Evolutionary conservation across 306 rosid species (phyloP).

Genomic region (Vicia sativa): DNA sequence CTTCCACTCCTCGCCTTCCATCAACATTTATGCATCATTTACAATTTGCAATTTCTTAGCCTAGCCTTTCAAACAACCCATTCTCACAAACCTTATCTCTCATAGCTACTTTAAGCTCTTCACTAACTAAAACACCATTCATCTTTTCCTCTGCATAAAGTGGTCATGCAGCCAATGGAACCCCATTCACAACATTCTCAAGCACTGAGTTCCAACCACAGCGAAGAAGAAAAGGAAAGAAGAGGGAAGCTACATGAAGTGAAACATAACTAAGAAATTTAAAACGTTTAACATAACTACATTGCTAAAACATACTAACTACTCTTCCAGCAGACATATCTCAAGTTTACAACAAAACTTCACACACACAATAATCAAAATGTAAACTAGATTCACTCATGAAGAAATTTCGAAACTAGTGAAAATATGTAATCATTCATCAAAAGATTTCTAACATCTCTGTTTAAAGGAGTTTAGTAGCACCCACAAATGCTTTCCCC

Average conservation of each 20-base stretch:
- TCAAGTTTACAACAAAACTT: neutral
- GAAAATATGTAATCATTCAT: neutral
- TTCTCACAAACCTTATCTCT: slow-evolving; percentile 8
- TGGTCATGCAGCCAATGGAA: slow-evolving; percentile 34
- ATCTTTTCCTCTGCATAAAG: slow-evolving; percentile 35
- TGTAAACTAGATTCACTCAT: neutral
- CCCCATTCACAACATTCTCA: slow-evolving; percentile 37
- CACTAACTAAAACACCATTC: slow-evolving; percentile 10
- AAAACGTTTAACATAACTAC: neutral
- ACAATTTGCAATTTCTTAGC: slow-evolving; percentile 34
- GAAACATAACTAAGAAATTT: no score
- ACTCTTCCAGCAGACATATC: neutral
- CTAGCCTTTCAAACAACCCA: slow-evolving; percentile 23
- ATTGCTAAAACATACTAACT: neutral
- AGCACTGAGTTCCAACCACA: slow-evolving; percentile 42
- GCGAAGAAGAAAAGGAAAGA: neutral
- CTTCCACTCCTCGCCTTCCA: slow-evolving; percentile 35
- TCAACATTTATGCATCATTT: slow-evolving; percentile 27
- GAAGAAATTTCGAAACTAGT: neutral
- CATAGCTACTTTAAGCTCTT: slow-evolving; percentile 33
- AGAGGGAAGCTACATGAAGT: no score
- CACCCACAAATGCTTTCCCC: neutral
- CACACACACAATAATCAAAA: neutral
- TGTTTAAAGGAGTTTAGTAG: neutral
- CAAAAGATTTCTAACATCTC: neutral